Conservation (phyloP, 2,329 filamentous ascomycete genomes). For the Penicillium sp. region DNA sequence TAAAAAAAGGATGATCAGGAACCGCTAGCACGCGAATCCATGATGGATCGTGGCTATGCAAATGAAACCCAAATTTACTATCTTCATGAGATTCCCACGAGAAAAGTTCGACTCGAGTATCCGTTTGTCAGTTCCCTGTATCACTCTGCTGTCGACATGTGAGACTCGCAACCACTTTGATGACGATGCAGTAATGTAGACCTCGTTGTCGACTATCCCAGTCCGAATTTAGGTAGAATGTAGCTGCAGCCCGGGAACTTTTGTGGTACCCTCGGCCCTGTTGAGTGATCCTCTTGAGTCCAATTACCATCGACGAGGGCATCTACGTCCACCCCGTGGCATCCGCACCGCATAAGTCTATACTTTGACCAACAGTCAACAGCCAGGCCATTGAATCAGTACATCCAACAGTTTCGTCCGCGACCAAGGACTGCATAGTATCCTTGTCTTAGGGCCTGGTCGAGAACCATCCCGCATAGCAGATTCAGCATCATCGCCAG, state of each 20-base stretch:
- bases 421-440: background rate
- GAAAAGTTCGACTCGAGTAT: background rate
- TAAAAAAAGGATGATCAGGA: slow-evolving; percentile 33
- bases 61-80: slow-evolving; percentile 33
- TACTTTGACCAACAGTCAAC: background rate
- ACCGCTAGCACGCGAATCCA: slow-evolving; percentile 29
- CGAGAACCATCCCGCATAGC: slow-evolving; percentile 5
- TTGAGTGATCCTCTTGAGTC: background rate
- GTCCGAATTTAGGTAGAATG: background rate
- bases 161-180: background rate
- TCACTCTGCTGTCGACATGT: background rate
- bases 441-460: slow-evolving; percentile 3
- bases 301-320: background rate
- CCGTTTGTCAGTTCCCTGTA: background rate
- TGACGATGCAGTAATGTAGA: background rate
- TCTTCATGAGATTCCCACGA: slow-evolving; percentile 27
- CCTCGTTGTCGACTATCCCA: background rate
- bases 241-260: background rate
- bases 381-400: background rate
- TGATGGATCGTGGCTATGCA: slow-evolving; percentile 30
- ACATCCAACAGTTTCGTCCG: background rate
- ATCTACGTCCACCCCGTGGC: background rate
- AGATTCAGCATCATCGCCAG: background rate
- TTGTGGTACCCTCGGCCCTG: background rate
- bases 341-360: background rate